Evolutionary conservation across 768 basidiomycete species (phyloP).

Genomic region (Tricholoma flavovirens): DNA sequence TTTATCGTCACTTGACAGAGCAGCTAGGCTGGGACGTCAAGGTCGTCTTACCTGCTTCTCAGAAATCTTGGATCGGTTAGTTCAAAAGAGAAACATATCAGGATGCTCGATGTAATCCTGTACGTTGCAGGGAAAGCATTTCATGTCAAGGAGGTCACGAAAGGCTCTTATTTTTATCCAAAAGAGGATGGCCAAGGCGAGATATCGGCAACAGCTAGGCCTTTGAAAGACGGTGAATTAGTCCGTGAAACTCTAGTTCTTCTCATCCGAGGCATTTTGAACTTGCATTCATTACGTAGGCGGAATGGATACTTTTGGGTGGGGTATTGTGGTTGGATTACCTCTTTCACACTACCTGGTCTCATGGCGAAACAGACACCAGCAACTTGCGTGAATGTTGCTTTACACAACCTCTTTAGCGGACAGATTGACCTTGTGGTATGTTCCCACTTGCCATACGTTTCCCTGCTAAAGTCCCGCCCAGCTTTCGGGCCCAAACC

Average conservation of each 20-base stretch:
- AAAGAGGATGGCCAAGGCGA: slow-evolving; percentile 67
- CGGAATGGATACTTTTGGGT: slow-evolving; percentile 89
- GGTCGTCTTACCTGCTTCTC: slow-evolving; percentile 73
- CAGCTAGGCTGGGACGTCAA: slow-evolving; percentile 72
- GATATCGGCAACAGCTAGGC: slow-evolving; percentile 51
- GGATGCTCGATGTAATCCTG: background rate
- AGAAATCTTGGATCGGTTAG: slow-evolving; percentile 86
- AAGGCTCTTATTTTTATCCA: slow-evolving; percentile 76
- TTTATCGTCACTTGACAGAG: slow-evolving; percentile 56
- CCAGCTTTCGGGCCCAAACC: slow-evolving; percentile 82
- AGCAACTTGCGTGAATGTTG: slow-evolving; percentile 89
- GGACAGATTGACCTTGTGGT: slow-evolving; percentile 85
- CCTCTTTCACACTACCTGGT: slow-evolving; percentile 2
- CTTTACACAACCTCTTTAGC: slow-evolving; percentile 82
- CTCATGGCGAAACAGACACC: slow-evolving; percentile 54
- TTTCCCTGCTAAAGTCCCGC: slow-evolving; percentile 1
- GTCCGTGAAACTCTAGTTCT: slow-evolving; percentile 25
- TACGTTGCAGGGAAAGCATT: slow-evolving; percentile 64
- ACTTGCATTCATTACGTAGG: slow-evolving; percentile 23
- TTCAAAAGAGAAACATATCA: background rate
- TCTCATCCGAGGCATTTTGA: background rate
- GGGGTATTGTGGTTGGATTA: slow-evolving; percentile 46
- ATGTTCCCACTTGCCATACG: slow-evolving; percentile 5
- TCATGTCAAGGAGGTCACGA: slow-evolving; percentile 68
- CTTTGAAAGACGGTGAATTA: slow-evolving; percentile 68